Percentiles rank a stretch among this genome's conserved stretches.
Conservation (phyloP, 345 rosid genomes). For the Populus pruinosa region DNA sequence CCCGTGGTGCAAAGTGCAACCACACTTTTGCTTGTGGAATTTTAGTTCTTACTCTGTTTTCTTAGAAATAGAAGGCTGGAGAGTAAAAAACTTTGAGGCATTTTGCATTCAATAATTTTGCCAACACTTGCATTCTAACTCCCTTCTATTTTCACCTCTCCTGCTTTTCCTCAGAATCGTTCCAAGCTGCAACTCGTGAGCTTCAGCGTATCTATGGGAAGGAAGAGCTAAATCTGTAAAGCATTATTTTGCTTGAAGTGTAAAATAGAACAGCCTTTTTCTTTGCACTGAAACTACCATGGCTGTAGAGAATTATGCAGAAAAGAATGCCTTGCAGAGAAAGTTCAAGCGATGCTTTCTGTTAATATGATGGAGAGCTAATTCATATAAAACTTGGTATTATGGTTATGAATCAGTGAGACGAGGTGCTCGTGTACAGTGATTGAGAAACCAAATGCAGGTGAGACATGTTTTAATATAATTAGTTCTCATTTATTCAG, state of each 20-base stretch:
- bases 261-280: constrained; percentile 5
- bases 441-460: not conserved
- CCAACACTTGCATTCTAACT: not conserved
- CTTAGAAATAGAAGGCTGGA: not conserved
- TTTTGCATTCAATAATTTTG: not conserved
- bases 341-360: not conserved
- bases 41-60: not conserved
- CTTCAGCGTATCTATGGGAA: constrained; percentile 85
- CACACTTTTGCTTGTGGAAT: no score
- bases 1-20: not conserved
- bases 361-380: not conserved
- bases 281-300: constrained; percentile 17
- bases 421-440: not conserved
- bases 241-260: not conserved
- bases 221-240: constrained; percentile 54
- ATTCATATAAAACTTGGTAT: not conserved
- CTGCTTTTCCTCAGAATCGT: constrained; percentile 52
- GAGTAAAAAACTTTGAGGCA: not conserved
- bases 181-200: constrained; percentile 86
- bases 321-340: not conserved
- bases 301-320: not conserved
- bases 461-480: not conserved
- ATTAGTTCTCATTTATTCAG: no score
- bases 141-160: not conserved
- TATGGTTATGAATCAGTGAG: not conserved